Evolutionary conservation across 2,329 filamentous ascomycete genomes (phyloP), one percentile per base, ranked within the genome.

Genomic region (Dryadomyces quercus-mongolicae): DNA sequence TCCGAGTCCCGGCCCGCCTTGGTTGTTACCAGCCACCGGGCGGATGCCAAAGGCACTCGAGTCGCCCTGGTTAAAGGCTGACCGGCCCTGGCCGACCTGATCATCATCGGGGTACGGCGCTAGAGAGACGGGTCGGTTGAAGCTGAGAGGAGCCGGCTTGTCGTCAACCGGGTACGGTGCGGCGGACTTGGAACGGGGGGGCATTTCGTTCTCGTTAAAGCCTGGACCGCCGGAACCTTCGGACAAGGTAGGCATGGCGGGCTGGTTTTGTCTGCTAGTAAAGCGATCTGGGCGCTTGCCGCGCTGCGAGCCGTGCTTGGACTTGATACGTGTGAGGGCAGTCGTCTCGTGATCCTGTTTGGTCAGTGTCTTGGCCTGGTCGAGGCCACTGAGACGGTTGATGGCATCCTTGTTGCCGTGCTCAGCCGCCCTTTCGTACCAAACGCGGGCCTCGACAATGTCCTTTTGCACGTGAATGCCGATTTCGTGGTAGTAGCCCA

Each of bases 401-500:
- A 82, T 72, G 13, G 93, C 93, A 68, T 98, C 93, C 62, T 87
- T 86, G 69, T 97, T 98, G 40, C 92, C 93, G 63, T 92, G 88
- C 36, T 88, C 85, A 34, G 90, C 86, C 8, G 93, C 92, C 63
- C 89, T 84, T 60, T 86, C 81, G 66, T 98, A 98, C 93, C 93
- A 98, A 59, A 77, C 82, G 58, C 86, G 77, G 1, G 93, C 92
- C 66, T 93, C 87, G 51, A 82, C 78, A 45, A 96, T 71, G 65
- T 92, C 88, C 60, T 88, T 86, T n/a, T 82, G 80, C 22, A 94
- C 86, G 64, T 90, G 84, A 65, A 98, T 95, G 61, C 93, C 93
- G 61, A 98, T 94, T 67, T 98, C 93, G 66, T 93, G 82, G 71
- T 97, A 98, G 69, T 98, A 98, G 12, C 92, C 92, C 75, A 98